These are phyloP conservation scores for Solanum dulcamara DNA, from an alignment of 257 asterid genomes.

Conservation along the genomic window DNA sequence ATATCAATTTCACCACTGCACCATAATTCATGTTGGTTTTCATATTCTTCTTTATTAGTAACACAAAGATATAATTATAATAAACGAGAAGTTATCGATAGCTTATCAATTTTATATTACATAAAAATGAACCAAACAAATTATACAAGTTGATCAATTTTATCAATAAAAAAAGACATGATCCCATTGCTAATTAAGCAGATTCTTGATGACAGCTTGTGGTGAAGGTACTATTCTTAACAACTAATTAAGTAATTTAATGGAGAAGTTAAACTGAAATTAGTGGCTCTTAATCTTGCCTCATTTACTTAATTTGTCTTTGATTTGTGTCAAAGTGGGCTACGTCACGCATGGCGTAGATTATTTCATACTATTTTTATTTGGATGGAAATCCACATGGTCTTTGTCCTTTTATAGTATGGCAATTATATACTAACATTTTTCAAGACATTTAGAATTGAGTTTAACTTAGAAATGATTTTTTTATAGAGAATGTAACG, in stretches of 20 bases:
- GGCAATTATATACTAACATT: too few relatives aligned
- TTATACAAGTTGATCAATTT: background rate
- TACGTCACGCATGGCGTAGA: background rate
- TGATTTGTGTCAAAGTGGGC: background rate
- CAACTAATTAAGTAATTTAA: background rate
- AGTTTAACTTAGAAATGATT: too few relatives aligned
- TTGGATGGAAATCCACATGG: background rate
- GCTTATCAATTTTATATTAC: background rate
- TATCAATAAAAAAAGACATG: background rate
- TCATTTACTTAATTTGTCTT: background rate
- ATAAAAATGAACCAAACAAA: background rate
- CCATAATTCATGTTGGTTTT: too few relatives aligned
- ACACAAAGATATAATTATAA: background rate
- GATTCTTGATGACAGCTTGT: background rate
- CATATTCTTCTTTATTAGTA: background rate
- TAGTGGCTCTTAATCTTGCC: background rate
- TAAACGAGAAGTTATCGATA: background rate
- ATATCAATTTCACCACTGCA: too few relatives aligned
- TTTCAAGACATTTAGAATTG: too few relatives aligned
- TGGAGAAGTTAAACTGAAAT: background rate
- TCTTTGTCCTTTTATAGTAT: background rate
- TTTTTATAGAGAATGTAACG: background rate
- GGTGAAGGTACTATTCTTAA: background rate
- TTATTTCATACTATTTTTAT: background rate
- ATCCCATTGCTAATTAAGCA: background rate